These are phyloP conservation scores for Lanmaoa pseudosensibilis DNA, from an alignment of 768 basidiomycete species.

Conservation along the genomic window DNA sequence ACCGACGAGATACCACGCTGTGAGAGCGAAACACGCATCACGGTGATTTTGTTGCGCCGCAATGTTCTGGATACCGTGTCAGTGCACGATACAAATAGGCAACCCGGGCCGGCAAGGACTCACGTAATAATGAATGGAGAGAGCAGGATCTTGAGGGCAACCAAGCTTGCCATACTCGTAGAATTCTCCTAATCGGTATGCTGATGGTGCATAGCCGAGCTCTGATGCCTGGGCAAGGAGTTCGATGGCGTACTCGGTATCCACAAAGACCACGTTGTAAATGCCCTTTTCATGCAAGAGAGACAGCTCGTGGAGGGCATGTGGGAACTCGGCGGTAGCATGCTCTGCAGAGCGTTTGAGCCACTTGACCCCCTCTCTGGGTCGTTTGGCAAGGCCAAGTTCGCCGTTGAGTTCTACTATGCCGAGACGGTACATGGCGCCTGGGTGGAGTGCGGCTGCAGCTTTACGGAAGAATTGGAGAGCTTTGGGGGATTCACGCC, in stretches of 20 bases:
- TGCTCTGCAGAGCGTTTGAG: constrained; percentile 95
- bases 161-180: constrained; percentile 99
- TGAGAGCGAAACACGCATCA: constrained; percentile 96
- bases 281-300: constrained; percentile 96
- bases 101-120: constrained; percentile 35
- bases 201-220: constrained; percentile 94
- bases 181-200: constrained; percentile 94
- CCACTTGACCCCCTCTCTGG: constrained; percentile 98
- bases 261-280: constrained; percentile 95
- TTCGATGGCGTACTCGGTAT: constrained; percentile 93
- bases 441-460: constrained; percentile 86
- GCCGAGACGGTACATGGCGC: constrained; percentile 95
- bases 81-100: constrained; percentile 10
- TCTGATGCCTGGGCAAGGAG: constrained; percentile 93
- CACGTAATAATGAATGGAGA: constrained; percentile 99
- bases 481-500: constrained; percentile 89
- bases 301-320: constrained; percentile 93
- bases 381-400: constrained; percentile 78
- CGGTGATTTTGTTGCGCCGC: constrained; percentile 96
- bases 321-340: constrained; percentile 93
- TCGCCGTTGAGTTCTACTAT: constrained; percentile 96
- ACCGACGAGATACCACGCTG: constrained; percentile 99
- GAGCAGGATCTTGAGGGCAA: constrained; percentile 93
- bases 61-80: constrained; percentile 68
- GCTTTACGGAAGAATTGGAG: constrained; percentile 93